A percentile compares a stretch with the other conserved stretches of the same genome.
These are phyloP conservation scores for Xylaria curta DNA, from an alignment of 495 filamentous ascomycete species.

Conservation along the genomic window DNA sequence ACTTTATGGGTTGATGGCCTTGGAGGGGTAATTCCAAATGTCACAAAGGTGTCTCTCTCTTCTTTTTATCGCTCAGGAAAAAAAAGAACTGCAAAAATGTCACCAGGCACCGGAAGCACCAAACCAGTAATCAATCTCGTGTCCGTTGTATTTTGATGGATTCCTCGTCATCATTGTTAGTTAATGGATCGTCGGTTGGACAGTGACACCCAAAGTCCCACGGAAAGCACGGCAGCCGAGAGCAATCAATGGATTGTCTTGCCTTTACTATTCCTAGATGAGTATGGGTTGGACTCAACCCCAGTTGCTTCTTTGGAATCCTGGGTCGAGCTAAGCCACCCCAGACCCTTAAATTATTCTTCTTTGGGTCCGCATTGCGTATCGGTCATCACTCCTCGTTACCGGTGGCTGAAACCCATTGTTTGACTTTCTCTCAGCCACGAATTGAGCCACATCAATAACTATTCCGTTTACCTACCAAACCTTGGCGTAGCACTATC, in stretches of 20 bases:
- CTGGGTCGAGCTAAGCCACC: neutral
- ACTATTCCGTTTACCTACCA: neutral
- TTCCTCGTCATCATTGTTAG: neutral
- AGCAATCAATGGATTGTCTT: neutral
- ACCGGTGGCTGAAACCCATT: too few species aligned
- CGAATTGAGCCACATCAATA: neutral
- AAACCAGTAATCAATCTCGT: neutral
- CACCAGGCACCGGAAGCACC: neutral
- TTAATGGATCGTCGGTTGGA: slow-evolving; percentile 19
- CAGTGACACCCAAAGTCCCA: neutral
- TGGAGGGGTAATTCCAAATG: slow-evolving; percentile 26
- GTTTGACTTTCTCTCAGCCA: neutral
- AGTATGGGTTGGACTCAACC: neutral
- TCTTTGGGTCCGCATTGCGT: too few species aligned
- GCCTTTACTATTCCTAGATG: neutral
- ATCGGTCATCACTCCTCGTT: neutral
- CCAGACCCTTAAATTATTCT: neutral
- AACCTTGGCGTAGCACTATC: neutral
- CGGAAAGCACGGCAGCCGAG: slow-evolving; percentile 17
- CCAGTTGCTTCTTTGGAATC: neutral
- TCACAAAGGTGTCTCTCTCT: neutral
- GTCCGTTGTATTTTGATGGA: neutral
- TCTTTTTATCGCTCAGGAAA: neutral
- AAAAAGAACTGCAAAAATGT: neutral
- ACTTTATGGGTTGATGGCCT: slow-evolving; percentile 2